phyloP scores from a whole-genome alignment of 139 green algal species.

The Pleodorina starrii region DNA sequence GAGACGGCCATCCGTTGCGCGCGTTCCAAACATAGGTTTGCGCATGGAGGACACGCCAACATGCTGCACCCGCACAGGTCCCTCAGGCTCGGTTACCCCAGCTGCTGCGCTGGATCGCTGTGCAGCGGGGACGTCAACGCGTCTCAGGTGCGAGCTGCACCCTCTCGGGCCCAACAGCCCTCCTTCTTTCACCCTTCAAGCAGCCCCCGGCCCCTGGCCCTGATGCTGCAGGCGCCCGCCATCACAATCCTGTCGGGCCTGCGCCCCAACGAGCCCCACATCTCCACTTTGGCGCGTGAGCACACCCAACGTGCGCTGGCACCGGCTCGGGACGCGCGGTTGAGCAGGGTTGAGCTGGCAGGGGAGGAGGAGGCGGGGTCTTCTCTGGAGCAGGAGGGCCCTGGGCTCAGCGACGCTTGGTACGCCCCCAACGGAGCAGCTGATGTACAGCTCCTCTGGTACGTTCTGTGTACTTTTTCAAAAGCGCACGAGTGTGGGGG shows the following conservation, averaged over 20 bases:
- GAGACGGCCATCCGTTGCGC: background rate
- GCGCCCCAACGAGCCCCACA: background rate
- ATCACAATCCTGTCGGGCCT: background rate
- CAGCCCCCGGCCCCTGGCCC: background rate
- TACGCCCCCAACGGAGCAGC: background rate
- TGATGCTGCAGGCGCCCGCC: background rate
- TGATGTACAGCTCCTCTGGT: background rate
- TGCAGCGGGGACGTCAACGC: background rate
- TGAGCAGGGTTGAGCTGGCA: background rate
- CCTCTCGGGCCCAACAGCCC: background rate
- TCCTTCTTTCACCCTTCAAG: background rate
- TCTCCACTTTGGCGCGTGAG: background rate
- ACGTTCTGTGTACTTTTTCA: no score
- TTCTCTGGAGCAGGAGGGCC: background rate
- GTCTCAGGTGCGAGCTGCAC: background rate
- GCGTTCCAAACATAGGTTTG: no score
- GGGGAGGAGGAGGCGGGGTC: background rate
- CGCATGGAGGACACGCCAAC: no score
- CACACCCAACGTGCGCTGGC: background rate
- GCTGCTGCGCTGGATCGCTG: background rate
- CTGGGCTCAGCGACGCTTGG: background rate
- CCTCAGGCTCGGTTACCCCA: background rate
- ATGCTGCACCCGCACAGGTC: background rate
- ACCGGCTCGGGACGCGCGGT: background rate
- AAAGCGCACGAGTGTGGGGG: no score